Evolutionary conservation across 1,284 basidiomycete genomes (phyloP), one percentile per base, ranked within the genome.

Genomic region (Puccinia coronata): DNA sequence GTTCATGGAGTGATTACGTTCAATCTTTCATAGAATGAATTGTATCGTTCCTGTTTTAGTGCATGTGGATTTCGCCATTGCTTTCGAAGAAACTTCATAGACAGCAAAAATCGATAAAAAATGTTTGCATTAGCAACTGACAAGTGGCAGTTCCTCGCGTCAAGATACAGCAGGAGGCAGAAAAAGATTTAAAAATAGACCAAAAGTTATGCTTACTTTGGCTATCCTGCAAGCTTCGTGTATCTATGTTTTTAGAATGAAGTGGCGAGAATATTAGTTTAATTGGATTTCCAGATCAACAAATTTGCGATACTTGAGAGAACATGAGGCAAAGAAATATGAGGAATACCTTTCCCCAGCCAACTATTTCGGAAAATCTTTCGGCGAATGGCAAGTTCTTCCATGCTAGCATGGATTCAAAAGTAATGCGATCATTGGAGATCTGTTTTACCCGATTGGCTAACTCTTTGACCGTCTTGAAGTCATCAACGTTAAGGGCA

Each of bases 61-160:
- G 70, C 70, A 53, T 51, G 51, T 31, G 70, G 70, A 20, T 72
- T 72, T 72, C 51, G 43, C 70, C 70, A 72, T n/a, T 36, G n/a
- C 25, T 51, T 51, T 25, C 70, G 23, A 31, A 72, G 5, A 31
- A 72, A 53, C 70, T 72, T 49, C 9, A 72, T 23, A 12, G 20
- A 72, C 1, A 43, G 31, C 20, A 53, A 51, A 72, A 72, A 59
- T n/a, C n/a, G n/a, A n/a, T n/a, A n/a, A n/a, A n/a, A n/a, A n/a
- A n/a, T n/a, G n/a, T n/a, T n/a, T n/a, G n/a, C n/a, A n/a, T n/a
- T n/a, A n/a, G n/a, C n/a, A n/a, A n/a, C n/a, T n/a, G n/a, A n/a
- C n/a, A n/a, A n/a, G n/a, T n/a, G n/a, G n/a, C n/a, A n/a, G n/a
- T n/a, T n/a, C n/a, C n/a, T n/a, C n/a, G n/a, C n/a, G n/a, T n/a